Base-by-base conservation (phyloP, 2,329 filamentous ascomycete genomes). In the Trichoderma sp. region DNA sequence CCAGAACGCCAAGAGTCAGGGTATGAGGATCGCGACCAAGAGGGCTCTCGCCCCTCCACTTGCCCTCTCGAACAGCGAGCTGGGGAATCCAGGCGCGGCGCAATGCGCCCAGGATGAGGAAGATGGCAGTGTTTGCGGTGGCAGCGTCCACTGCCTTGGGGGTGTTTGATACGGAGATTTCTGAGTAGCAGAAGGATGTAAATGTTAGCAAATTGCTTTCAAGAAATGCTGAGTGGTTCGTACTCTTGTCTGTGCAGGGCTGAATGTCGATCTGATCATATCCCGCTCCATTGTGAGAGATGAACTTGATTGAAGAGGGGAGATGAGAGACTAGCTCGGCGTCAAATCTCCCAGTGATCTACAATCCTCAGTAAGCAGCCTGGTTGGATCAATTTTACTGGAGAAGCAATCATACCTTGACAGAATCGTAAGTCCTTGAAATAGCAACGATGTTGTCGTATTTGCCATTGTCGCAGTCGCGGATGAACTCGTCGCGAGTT, bases 71-170 rank as follows among this genome's bases (percentile, higher is more conserved):
- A 0, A 78, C 73, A 11, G 75, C 77, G 54, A 75, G 78, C 71
- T 84, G 81, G 3, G 79, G 79, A 0, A 75, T 73, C 4, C 74
- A 79, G 1, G 82, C 79, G 68, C 87, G 82, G 60, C 84, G 81
- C 26, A 87, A 72, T 1, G 81, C 75, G 0, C 76, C 75, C 0
- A 80, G 66, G 1, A 68, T 72, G 0, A 80, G 64, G 56, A 80
- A 79, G 30, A 79, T 71, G 18, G 84, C 81, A 79, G 85, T 83
- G 59, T 85, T 83, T 0, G 83, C 83, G 0, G 83, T 85, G 2
- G 85, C 83, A 66, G 88, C 83, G 0, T 84, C 81, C 0, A 85
- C 84, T 0, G 84, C 86, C 69, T 88, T 81, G 3, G 83, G 75
- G 0, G 82, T 81, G 71, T 86, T 88, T 76, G 84, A 87, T 72